Conservation (phyloP, 805 yeast genomes). For the Candida nemodendra region DNA sequence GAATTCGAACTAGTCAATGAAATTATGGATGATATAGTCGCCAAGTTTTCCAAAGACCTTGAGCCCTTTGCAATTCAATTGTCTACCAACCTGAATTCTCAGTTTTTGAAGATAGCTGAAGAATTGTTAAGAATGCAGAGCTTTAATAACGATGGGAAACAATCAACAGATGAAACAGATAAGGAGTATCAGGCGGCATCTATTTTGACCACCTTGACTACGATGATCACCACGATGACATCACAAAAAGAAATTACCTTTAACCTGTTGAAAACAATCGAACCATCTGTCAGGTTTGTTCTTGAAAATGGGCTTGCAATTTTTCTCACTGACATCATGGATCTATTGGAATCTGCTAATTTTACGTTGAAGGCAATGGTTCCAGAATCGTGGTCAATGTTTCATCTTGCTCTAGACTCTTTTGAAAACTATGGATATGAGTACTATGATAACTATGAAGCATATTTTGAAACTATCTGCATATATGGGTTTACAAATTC, state of each 20-base stretch:
- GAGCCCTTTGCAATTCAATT: constrained; percentile 87
- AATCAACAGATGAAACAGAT: constrained; percentile 44
- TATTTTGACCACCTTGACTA: constrained; percentile 74
- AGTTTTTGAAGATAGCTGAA: constrained; percentile 66
- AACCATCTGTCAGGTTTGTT: constrained; percentile 69
- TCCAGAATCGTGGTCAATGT: constrained; percentile 47
- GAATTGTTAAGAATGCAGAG: constrained; percentile 50
- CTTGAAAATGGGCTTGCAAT: constrained; percentile 66
- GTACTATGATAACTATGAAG: constrained; percentile 46
- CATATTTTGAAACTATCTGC: constrained; percentile 49
- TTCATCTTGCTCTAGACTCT: constrained; percentile 40
- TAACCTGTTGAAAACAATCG: constrained; percentile 62
- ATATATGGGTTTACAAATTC: constrained; percentile 40
- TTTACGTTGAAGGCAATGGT: constrained; percentile 50
- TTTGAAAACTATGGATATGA: constrained; percentile 54
- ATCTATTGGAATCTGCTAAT: constrained; percentile 64
- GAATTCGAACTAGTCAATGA: constrained; percentile 83
- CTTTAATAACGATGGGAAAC: constrained; percentile 36
- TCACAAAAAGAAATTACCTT: constrained; percentile 65
- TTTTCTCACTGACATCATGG: constrained; percentile 74
- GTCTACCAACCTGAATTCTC: constrained; percentile 61
- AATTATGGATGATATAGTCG: constrained; percentile 93
- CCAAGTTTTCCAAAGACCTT: constrained; percentile 76
- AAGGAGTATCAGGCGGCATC: constrained; percentile 84
- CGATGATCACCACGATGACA: constrained; percentile 79